phyloP scores from a whole-genome alignment of 345 rosid genomes.

The Eucalyptus polyanthemos region DNA sequence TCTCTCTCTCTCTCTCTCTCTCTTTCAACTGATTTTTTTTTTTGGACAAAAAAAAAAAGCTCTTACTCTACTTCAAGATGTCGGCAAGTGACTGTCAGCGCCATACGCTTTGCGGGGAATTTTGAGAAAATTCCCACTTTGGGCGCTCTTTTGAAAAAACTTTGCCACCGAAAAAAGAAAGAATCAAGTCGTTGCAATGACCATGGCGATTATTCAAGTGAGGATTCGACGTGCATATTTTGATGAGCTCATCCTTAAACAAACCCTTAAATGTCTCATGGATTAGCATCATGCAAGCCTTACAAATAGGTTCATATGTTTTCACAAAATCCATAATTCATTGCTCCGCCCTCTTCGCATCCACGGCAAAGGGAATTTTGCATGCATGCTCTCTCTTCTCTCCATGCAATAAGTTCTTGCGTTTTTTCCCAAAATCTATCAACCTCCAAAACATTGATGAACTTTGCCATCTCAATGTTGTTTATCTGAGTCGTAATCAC shows the following conservation, averaged over 20 bases:
- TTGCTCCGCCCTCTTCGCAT: not conserved
- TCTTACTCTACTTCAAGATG: not conserved
- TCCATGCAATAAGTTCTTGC: not conserved
- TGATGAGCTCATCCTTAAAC: not conserved
- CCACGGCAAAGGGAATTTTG: not conserved
- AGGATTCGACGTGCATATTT: not conserved
- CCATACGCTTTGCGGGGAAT: not conserved
- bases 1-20: not conserved
- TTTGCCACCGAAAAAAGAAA: not conserved
- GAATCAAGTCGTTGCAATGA: not conserved
- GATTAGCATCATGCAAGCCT: not conserved
- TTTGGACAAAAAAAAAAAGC: not conserved
- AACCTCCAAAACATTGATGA: not conserved
- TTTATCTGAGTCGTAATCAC: not conserved
- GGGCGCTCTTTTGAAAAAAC: not conserved
- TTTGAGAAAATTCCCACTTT: not conserved
- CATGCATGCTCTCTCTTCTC: not conserved
- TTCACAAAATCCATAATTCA: not conserved
- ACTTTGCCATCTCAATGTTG: not conserved
- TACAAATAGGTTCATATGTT: not conserved
- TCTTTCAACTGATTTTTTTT: not conserved
- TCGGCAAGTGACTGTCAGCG: not conserved
- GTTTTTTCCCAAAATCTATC: not conserved
- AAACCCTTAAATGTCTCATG: not conserved
- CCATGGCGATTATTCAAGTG: not conserved